A percentile compares a stretch with the other conserved stretches of the same genome.
phyloP scores from a whole-genome alignment of 306 rosid genomes.

The Purshia tridentata region DNA sequence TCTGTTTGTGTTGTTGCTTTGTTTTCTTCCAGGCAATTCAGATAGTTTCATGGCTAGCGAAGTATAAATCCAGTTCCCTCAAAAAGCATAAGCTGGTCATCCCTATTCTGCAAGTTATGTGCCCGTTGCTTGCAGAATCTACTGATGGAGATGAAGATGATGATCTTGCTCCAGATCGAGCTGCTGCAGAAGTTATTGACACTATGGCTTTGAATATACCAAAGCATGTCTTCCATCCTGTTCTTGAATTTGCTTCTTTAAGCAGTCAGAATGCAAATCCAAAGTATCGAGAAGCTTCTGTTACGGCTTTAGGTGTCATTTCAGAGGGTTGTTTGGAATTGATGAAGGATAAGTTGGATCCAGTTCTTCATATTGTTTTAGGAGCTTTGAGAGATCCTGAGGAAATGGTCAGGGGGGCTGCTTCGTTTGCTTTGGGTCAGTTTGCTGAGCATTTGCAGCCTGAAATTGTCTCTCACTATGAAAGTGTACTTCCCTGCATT shows the following conservation, averaged over 20 bases:
- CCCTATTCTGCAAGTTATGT: conserved; percentile 86
- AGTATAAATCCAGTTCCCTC: conserved; percentile 79
- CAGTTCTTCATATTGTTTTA: conserved; percentile 85
- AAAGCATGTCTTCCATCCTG: conserved; percentile 79
- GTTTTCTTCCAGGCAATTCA: conserved; percentile 75
- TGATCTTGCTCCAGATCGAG: conserved; percentile 97
- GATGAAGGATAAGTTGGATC: conserved; percentile 80
- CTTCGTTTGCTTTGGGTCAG: conserved; percentile 97
- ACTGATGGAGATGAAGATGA: conserved; percentile 75
- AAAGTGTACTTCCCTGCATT: conserved; percentile 97
- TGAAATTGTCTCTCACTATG: conserved; percentile 88
- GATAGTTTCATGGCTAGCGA: conserved; percentile 94
- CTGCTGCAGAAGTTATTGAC: conserved; percentile 97
- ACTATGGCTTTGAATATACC: conserved; percentile 91
- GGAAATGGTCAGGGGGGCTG: conserved; percentile 97
- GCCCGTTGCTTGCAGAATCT: conserved; percentile 95
- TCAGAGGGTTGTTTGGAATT: conserved; percentile 95
- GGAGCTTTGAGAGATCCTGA: conserved; percentile 95
- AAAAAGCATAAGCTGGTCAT: conserved; percentile 82
- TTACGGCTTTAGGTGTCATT: conserved; percentile 85
- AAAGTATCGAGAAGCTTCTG: conserved; percentile 96
- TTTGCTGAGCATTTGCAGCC: conserved; percentile 97
- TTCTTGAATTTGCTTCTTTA: conserved; percentile 81
- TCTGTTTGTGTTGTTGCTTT: conserved; percentile 28
- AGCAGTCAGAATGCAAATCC: conserved; percentile 88